Evolutionary conservation across 2,329 filamentous ascomycete genomes (phyloP).

Genomic region (Stagonosporopsis chrysanthemi): DNA sequence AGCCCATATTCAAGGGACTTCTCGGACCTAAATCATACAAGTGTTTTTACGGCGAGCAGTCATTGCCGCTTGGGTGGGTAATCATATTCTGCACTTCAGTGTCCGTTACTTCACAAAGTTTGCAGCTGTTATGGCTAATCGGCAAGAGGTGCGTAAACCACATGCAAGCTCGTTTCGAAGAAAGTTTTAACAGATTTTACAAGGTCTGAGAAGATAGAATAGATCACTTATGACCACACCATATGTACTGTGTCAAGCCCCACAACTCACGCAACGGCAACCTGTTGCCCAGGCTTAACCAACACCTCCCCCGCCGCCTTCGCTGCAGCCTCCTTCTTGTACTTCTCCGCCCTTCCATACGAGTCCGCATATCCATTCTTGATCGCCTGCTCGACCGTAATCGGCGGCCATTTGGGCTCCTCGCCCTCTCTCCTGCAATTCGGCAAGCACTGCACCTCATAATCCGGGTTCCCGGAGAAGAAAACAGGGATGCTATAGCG

Average conservation of each 20-base stretch:
- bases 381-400: constrained; percentile 54
- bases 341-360: constrained; percentile 54
- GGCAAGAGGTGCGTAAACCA: too few species aligned
- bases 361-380: constrained; percentile 52
- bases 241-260: background rate
- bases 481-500: constrained; percentile 48
- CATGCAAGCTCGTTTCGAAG: background rate
- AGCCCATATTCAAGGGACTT: background rate
- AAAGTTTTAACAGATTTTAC: too few species aligned
- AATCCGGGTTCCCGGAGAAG: constrained; percentile 56
- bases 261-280: constrained; percentile 26
- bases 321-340: constrained; percentile 48
- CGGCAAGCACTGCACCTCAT: constrained; percentile 53
- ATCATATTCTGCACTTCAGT: background rate
- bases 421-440: constrained; percentile 51
- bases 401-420: constrained; percentile 50
- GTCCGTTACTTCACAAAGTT: too few species aligned
- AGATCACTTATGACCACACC: too few species aligned
- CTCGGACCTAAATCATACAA: background rate
- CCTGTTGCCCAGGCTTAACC: constrained; percentile 17
- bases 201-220: too few species aligned
- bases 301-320: constrained; percentile 19
- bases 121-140: too few species aligned
- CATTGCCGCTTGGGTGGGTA: background rate
- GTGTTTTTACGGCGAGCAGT: background rate